Percentiles rank a stretch among this genome's conserved stretches.
Conservation (phyloP, 2,329 filamentous ascomycete genomes). For the Fusarium cyanostomum region DNA sequence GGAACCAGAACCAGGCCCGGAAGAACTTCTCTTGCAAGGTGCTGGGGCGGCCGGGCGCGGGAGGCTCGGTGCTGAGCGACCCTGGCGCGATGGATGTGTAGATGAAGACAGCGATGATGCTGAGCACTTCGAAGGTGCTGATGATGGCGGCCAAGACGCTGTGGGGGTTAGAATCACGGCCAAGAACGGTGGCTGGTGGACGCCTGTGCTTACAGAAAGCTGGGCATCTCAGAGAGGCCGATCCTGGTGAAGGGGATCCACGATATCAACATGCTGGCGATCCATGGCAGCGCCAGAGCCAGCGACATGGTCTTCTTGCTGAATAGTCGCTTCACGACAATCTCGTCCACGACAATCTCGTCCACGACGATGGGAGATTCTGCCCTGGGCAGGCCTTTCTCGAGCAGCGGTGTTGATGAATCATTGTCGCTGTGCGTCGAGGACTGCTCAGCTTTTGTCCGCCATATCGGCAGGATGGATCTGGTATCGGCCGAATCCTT, state of each 20-base stretch:
- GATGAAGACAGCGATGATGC: constrained; percentile 26
- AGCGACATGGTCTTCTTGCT: constrained; percentile 15
- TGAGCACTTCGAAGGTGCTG: constrained; percentile 32
- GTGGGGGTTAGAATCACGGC: not conserved
- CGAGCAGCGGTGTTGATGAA: not conserved
- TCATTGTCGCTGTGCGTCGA: not conserved
- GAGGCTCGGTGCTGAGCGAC: not conserved
- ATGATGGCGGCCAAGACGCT: constrained; percentile 21
- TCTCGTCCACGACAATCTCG: not conserved
- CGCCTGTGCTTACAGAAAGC: constrained; percentile 18
- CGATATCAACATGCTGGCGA: constrained; percentile 27
- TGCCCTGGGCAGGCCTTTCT: not conserved
- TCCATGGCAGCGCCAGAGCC: constrained; percentile 26
- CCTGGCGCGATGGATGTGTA: constrained; percentile 14
- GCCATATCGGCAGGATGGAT: constrained; percentile 27
- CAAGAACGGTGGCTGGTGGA: not conserved
- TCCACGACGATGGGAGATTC: not conserved
- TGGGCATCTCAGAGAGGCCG: constrained; percentile 14
- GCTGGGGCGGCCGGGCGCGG: not conserved
- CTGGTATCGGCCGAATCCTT: not conserved
- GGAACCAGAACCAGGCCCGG: constrained; percentile 28
- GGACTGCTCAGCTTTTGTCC: constrained; percentile 1
- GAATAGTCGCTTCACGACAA: constrained; percentile 3
- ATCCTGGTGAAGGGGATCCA: constrained; percentile 32
- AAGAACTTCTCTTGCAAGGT: constrained; percentile 21